These are phyloP conservation scores for Aspergillus amoenus DNA, from an alignment of 2,329 filamentous ascomycete genomes.

Conservation along the genomic window DNA sequence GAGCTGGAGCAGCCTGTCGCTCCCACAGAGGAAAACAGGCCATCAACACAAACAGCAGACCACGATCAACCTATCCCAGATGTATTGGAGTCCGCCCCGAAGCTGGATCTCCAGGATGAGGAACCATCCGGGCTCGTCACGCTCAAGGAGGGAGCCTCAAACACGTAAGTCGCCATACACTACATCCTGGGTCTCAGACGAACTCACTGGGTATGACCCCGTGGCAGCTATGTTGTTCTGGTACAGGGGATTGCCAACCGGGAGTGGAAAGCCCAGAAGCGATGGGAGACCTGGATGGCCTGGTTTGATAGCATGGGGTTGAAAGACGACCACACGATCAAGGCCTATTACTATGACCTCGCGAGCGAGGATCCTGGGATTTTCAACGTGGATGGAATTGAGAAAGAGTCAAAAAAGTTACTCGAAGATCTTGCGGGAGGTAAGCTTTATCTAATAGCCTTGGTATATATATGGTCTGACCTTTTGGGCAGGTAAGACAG, in stretches of 20 bases:
- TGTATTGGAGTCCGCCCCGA: neutral
- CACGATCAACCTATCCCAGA: too few species aligned
- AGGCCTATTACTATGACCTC: neutral
- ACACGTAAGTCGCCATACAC: neutral
- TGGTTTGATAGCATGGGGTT: neutral
- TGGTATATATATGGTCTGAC: too few species aligned
- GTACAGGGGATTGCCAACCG: neutral
- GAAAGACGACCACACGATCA: neutral
- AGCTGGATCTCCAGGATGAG: neutral
- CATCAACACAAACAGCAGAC: neutral
- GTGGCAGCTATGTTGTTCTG: neutral
- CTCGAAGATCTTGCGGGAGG: neutral
- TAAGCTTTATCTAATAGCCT: too few species aligned
- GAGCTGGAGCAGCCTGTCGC: too few species aligned
- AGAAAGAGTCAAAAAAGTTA: neutral
- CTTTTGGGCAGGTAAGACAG: neutral
- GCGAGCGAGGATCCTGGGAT: neutral
- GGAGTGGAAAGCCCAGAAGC: neutral
- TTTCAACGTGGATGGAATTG: neutral
- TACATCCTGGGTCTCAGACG: too few species aligned
- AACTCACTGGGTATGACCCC: neutral
- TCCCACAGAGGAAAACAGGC: neutral
- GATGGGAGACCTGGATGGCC: neutral
- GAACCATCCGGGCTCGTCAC: neutral
- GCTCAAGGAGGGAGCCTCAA: neutral